Evolutionary conservation across 2,329 filamentous ascomycete species (phyloP), one percentile per base, ranked within the genome.

Genomic region (Ophiosphaerella narmari): DNA sequence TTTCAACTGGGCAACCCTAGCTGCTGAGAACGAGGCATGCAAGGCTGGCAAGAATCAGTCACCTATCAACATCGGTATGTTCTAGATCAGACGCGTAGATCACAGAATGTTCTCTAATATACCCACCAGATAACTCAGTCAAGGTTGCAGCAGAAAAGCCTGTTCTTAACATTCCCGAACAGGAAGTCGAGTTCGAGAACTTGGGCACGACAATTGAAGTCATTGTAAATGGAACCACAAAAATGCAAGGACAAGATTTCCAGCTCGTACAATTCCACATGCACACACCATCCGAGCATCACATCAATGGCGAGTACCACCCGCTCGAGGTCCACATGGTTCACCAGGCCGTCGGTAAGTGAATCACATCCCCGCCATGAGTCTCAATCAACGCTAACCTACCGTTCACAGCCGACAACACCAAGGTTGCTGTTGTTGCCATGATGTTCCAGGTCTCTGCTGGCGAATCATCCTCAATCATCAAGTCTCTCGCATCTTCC

Each of bases 231-330:
- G 81, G 80, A 26, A 78, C 74, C 9, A 75, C 82, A 3, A 71
- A 58, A 0, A 63, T 79, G 21, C 70, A 60, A 1, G 74, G 71
- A 26, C 66, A 66, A 13, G 62, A 71, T 13, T 83, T 78, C 65
- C 62, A 57, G 0, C 72, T 84, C 12, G 70, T 70, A 39, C 82
- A 85, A 57, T 85, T 84, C 71, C 83, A 85, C 67, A 82, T 85
- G 71, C 83, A 86, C 62, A 80, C 81, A 0, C 82, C 83, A 0
- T 81, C 80, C 37, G 83, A 86, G 73, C 83, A 86, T 59, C 75
- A 78, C 39, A 72, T 85, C 48, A 66, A 72, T 46, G 71, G 74
- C n/a, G 77, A 80, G 55, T 75, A 75, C 62, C 78, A 71, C 57
- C 77, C 64, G 57, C 76, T 62, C 66, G 76, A 81, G 67, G 68